Base-by-base conservation (phyloP, 2,329 filamentous ascomycete genomes). In the Incumbomyces delicatus region DNA sequence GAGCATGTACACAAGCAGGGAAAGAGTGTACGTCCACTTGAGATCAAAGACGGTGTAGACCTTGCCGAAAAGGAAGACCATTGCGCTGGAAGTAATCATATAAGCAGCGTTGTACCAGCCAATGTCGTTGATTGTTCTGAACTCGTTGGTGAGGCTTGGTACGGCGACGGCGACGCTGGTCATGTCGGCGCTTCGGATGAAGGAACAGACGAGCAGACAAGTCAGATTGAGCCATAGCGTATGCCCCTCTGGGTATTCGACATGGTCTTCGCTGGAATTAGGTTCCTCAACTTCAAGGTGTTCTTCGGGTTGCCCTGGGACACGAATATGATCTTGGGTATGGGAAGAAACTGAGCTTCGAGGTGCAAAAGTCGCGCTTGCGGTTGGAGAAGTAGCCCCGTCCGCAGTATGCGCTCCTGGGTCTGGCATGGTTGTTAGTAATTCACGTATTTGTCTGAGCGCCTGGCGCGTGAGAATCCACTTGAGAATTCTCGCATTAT, bases 41-140 rank as follows among this genome's bases (percentile, higher is more conserved):
- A 65, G 57, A 3, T 63, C 59, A 53, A 65, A 69, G 57, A 67
- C 65, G 0, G 61, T 66, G 56, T 70, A 71, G 1, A 71, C 46
- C 51, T 66, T 66, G 22, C 69, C 70, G 40, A 67, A 69, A 5
- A 63, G 58, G 14, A 71, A 55, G 31, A 66, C 64, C 45, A 71
- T 63, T 3, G 66, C 60, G 49, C 64, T 66, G 4, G 60, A 64
- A 1, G 68, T 69, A 17, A 73, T 56, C 6, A 71, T 57, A 50
- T 70, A 70, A 2, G 66, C 60, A 36, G 63, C 67, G 22, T 67
- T 67, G 50, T 74, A 73, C 70, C 71, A 74, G 29, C 68, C 68
- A 6, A 74, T 63, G 47, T 73, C 69, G 4, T 62, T 58, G 31
- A 71, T 58, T 3, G 68, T 67, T 31, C 71, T 58, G 53, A 74